These are phyloP conservation scores for Bipolaris zeicola DNA, from an alignment of 2,329 filamentous ascomycete species.

Conservation along the genomic window DNA sequence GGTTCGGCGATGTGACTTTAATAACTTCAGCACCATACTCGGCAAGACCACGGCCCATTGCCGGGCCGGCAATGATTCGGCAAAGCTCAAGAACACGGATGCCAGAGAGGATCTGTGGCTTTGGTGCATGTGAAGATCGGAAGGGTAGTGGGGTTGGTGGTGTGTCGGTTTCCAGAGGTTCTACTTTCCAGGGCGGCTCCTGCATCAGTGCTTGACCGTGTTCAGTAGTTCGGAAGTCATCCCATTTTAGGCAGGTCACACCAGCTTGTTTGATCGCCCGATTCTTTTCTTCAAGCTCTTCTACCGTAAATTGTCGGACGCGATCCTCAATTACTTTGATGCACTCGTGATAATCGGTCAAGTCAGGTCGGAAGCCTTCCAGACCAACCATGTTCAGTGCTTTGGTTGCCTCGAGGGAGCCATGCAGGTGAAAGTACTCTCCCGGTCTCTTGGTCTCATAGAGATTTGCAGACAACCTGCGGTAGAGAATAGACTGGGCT, in stretches of 20 bases:
- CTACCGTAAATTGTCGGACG: conserved; percentile 47
- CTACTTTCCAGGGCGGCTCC: conserved; percentile 56
- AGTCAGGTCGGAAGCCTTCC: conserved; percentile 63
- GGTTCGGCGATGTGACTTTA: conserved; percentile 69
- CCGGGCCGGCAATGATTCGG: conserved; percentile 76
- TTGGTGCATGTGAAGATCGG: conserved; percentile 48
- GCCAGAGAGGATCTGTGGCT: conserved; percentile 56
- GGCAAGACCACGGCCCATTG: conserved; percentile 71
- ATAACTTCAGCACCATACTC: conserved; percentile 77
- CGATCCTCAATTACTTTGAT: conserved; percentile 51
- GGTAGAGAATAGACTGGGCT: conserved; percentile 73
- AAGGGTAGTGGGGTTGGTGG: conserved; percentile 55
- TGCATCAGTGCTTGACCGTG: conserved; percentile 50
- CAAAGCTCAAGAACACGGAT: conserved; percentile 77
- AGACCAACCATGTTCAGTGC: conserved; percentile 74
- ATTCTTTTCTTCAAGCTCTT: conserved; percentile 52
- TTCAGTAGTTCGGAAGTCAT: conserved; percentile 47
- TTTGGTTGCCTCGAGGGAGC: conserved; percentile 72
- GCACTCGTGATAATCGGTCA: conserved; percentile 56
- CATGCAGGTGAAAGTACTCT: conserved; percentile 78
- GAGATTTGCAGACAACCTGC: conserved; percentile 73
- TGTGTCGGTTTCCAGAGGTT: conserved; percentile 57
- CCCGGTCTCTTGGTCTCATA: conserved; percentile 69
- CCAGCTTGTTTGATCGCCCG: conserved; percentile 50
- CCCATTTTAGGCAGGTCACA: conserved; percentile 50